phyloP scores from a whole-genome alignment of 1,284 basidiomycete genomes.

The Rhodotorula sp. region DNA sequence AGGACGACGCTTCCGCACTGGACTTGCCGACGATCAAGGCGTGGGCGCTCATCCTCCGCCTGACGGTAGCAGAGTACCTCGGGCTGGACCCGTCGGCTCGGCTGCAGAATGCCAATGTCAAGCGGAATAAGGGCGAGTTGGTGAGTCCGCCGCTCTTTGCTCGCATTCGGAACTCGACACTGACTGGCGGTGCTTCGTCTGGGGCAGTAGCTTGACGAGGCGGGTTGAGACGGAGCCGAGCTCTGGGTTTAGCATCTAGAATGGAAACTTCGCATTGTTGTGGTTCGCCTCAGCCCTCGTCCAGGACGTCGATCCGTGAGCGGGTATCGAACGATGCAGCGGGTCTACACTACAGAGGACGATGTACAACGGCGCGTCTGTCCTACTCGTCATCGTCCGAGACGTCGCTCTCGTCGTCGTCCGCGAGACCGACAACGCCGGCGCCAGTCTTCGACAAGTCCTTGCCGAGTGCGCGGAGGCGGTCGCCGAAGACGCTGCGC shows the following conservation, averaged over 20 bases:
- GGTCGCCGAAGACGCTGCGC: slow-evolving; percentile 49
- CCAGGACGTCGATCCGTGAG: not conserved
- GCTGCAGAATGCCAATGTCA: not conserved
- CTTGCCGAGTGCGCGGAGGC: slow-evolving; percentile 45
- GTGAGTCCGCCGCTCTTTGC: not conserved
- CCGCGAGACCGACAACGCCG: slow-evolving; percentile 29
- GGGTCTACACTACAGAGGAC: not conserved
- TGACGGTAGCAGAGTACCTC: slow-evolving; percentile 89
- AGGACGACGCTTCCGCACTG: slow-evolving; percentile 86
- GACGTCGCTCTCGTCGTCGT: slow-evolving; percentile 35
- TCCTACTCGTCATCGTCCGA: slow-evolving; percentile 19
- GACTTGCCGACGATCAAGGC: slow-evolving; percentile 80
- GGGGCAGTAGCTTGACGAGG: not conserved
- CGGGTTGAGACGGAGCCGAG: not conserved
- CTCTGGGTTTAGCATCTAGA: not conserved
- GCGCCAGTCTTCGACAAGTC: slow-evolving; percentile 34
- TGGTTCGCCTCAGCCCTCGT: no score
- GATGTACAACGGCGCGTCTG: not conserved
- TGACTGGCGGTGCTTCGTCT: not conserved
- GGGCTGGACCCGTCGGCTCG: slow-evolving; percentile 54
- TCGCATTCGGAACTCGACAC: not conserved
- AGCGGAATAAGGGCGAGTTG: slow-evolving; percentile 13
- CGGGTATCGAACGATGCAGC: not conserved
- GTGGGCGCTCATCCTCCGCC: slow-evolving; percentile 84
- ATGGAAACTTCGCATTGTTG: not conserved